Percentiles rank a stretch among this genome's conserved stretches.
Conservation (phyloP, 208 protist species). For the Acanthamoeba sp. region DNA sequence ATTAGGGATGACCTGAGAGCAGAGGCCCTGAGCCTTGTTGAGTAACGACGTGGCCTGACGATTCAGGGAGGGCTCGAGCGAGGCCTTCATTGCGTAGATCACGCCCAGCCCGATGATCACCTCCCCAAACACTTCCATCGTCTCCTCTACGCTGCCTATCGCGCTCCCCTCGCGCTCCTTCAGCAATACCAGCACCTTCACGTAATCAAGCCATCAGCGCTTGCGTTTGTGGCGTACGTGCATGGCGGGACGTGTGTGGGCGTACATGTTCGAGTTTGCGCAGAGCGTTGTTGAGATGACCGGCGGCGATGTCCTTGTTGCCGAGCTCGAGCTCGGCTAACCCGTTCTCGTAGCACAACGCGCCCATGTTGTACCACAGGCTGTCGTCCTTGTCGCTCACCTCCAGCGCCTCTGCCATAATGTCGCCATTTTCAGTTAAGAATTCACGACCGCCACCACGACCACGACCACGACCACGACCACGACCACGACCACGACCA, state of each 20-base stretch:
- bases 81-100: constrained; percentile 53
- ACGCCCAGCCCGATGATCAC: constrained; percentile 37
- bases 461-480: background rate
- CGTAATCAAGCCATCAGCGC: background rate
- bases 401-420: constrained; percentile 60
- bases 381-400: constrained; percentile 59
- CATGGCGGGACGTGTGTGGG: background rate
- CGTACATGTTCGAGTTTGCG: constrained; percentile 48
- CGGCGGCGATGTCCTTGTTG: constrained; percentile 21
- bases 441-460: background rate
- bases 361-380: constrained; percentile 51
- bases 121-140: constrained; percentile 39
- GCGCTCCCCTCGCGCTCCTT: constrained; percentile 20
- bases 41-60: constrained; percentile 18
- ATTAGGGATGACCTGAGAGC: background rate
- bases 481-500: too few relatives aligned
- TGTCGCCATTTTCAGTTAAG: too few relatives aligned
- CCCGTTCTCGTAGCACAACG: constrained; percentile 24
- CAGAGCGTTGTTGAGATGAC: constrained; percentile 47
- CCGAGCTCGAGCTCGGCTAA: constrained; percentile 20
- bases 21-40: constrained; percentile 56
- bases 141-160: constrained; percentile 30
- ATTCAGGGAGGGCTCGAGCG: constrained; percentile 27
- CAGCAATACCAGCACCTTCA: background rate
- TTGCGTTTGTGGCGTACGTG: background rate